Base-by-base conservation (phyloP, 805 yeast genomes). In the Hanseniaspora taiwanica region DNA sequence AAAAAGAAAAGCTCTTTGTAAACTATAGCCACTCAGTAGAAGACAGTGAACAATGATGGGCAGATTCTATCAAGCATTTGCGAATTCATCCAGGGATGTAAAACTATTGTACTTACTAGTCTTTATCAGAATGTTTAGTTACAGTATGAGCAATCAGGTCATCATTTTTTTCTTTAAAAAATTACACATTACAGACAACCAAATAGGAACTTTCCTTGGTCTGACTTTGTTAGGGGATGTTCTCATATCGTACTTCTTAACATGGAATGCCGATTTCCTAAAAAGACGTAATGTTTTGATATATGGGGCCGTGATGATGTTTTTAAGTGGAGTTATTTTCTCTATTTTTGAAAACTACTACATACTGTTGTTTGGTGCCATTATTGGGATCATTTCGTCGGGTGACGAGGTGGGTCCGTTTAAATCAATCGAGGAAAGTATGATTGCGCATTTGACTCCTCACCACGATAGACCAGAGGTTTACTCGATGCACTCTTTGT, bases 391-490 rank as follows among this genome's bases (percentile, higher is more conserved):
- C 14, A 81, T 85, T 6, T 81, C 94, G 2, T 75, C 84, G 21
- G 94, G 95, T 19, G 86, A 79, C 51, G 95, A 85, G 52, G 83
- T 87, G 0, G 95, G 95, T 0, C 95, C 95, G 0, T 85, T 85
- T 58, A 79, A 81, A 52, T 74, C 91, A 0, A 76, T 85, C 21
- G 95, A 85, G 55, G 94, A 84, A 53, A 76, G 89, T 1, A 70
- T 82, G 31, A 65, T 85, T 38, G 91, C 94, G 0, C 89, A 82
- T 56, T 60, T 85, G 46, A 79, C 93, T 0, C 76, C 79, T 0
- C 69, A 68, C 27, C 64, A 63, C 40, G 72, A 70, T 42, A 65
- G 93, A 36, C 78, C 93, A 1, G 82, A 76, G 46, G 64, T 83
- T 2, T 84, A 76, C 63, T 91, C 91, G 0, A 64, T 78, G 48